These are phyloP conservation scores for Leishmania major DNA, from an alignment of 208 protist species.

Conservation along the genomic window DNA sequence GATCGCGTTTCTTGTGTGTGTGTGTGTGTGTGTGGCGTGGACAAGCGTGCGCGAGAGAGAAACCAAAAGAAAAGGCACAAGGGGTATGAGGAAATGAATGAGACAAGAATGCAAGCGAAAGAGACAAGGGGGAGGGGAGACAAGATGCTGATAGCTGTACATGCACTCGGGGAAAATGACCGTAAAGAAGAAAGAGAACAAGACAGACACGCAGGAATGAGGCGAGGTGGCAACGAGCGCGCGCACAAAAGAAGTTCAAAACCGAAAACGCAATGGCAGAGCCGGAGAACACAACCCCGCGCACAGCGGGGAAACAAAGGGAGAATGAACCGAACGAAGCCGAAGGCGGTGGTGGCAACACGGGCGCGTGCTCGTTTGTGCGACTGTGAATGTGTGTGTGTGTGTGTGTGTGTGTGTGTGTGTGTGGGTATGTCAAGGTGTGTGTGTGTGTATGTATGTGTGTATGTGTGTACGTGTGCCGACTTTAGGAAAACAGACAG, in stretches of 20 bases:
- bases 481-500: background rate
- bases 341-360: too few species aligned
- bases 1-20: background rate
- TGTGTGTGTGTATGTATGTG: background rate
- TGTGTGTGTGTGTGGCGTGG: background rate
- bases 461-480: background rate
- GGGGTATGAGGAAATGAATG: background rate
- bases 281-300: background rate
- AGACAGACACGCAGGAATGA: background rate
- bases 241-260: slow-evolving; percentile 5
- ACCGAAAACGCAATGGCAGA: background rate
- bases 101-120: background rate
- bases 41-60: background rate
- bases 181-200: background rate
- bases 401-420: background rate
- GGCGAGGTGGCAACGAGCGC: background rate
- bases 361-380: background rate
- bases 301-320: background rate
- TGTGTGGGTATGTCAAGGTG: background rate
- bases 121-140: background rate
- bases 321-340: background rate
- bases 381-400: too few species aligned
- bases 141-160: background rate
- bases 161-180: background rate
- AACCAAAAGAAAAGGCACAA: background rate